phyloP scores from a whole-genome alignment of 352 stramenopile genomes.

The Peronospora belbahrii region DNA sequence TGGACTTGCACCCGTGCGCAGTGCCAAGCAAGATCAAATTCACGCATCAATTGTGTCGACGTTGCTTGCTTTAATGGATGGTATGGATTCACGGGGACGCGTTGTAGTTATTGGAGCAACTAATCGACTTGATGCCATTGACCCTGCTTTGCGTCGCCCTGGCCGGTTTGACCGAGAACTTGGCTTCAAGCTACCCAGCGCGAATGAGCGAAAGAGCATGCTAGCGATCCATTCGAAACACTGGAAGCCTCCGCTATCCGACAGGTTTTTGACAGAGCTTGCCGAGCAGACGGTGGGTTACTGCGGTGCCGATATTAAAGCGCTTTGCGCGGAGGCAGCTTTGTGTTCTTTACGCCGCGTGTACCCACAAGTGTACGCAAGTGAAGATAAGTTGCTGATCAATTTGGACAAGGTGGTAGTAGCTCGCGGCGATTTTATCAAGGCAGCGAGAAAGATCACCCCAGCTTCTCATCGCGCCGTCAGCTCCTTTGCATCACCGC shows the following conservation, averaged over 20 bases:
- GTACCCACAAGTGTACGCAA: conserved; percentile 85
- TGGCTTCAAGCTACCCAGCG: conserved; percentile 84
- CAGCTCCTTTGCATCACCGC: conserved; percentile 62
- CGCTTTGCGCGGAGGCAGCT: conserved; percentile 84
- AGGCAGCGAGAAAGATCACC: conserved; percentile 75
- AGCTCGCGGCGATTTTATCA: conserved; percentile 57
- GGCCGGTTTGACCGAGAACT: conserved; percentile 91
- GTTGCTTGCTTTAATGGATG: conserved; percentile 89
- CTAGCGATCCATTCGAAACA: conserved; percentile 82
- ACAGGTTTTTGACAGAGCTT: conserved; percentile 63
- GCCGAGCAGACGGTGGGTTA: conserved; percentile 83
- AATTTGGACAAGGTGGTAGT: conserved; percentile 68
- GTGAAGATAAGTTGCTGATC: conserved; percentile 69
- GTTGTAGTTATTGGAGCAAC: conserved; percentile 98
- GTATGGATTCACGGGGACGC: conserved; percentile 75
- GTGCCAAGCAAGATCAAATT: conserved; percentile 91
- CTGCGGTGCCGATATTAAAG: conserved; percentile 89
- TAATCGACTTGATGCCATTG: conserved; percentile 94
- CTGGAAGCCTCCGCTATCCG: conserved; percentile 72
- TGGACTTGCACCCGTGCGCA: conserved; percentile 87
- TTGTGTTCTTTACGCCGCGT: conserved; percentile 81
- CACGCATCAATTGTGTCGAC: conserved; percentile 91
- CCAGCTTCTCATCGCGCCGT: conserved; percentile 65
- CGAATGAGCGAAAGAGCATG: conserved; percentile 76
- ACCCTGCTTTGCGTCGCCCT: conserved; percentile 91